A percentile compares a stretch with the other conserved stretches of the same genome.
Conservation (phyloP, 805 yeast species). For the Candida fluviatilis region DNA sequence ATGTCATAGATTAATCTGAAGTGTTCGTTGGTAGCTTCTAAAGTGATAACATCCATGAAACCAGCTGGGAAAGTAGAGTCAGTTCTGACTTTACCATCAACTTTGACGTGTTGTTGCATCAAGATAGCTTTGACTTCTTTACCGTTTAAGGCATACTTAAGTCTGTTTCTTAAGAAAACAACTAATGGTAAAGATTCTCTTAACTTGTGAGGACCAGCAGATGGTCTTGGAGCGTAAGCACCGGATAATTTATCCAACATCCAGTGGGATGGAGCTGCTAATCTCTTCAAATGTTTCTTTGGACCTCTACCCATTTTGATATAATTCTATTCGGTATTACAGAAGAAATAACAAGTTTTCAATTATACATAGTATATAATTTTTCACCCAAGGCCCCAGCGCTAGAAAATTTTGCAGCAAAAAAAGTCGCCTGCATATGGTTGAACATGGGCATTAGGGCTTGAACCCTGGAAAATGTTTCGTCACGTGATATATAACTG, state of each 20-base stretch:
- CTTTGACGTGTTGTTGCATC: slow-evolving; percentile 98
- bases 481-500: background rate
- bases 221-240: slow-evolving; percentile 99
- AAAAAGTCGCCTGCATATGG: background rate
- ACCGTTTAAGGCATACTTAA: slow-evolving; percentile 98
- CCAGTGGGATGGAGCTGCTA: slow-evolving; percentile 99
- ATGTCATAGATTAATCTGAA: slow-evolving; percentile 98
- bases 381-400: slow-evolving; percentile 4
- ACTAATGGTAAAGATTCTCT: slow-evolving; percentile 97
- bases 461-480: background rate
- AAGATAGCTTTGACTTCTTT: slow-evolving; percentile 98
- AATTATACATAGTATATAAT: background rate
- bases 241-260: slow-evolving; percentile 99
- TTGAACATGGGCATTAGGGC: background rate
- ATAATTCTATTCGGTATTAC: slow-evolving; percentile 3
- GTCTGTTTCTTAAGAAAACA: slow-evolving; percentile 96
- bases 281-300: slow-evolving; percentile 99
- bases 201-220: slow-evolving; percentile 99
- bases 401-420: background rate
- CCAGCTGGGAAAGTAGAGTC: slow-evolving; percentile 99
- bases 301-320: slow-evolving; percentile 24
- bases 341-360: background rate
- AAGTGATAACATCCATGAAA: slow-evolving; percentile 97
- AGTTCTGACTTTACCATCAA: slow-evolving; percentile 99
- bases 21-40: slow-evolving; percentile 98